Conservation (phyloP, 306 rosid genomes). For the Prunus padus region DNA sequence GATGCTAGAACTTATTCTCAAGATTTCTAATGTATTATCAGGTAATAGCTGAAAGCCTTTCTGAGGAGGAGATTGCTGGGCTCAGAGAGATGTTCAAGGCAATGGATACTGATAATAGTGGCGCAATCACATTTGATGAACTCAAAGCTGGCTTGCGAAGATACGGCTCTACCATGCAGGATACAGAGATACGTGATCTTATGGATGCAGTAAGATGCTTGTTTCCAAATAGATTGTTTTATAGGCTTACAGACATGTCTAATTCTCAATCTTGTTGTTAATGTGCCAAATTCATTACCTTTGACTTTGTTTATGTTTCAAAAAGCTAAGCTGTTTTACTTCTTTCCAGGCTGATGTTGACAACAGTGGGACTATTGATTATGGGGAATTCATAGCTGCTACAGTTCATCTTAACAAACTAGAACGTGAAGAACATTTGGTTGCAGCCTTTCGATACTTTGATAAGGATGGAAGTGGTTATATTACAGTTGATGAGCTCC, state of each 20-base stretch:
- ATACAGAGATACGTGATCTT: slow-evolving; percentile 88
- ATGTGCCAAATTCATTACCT: neutral
- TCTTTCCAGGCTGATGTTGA: slow-evolving; percentile 90
- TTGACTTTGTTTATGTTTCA: slow-evolving; percentile 14
- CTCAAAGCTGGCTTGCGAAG: slow-evolving; percentile 94
- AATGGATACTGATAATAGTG: slow-evolving; percentile 96
- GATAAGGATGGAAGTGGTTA: slow-evolving; percentile 95
- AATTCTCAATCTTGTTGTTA: neutral
- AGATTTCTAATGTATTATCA: slow-evolving; percentile 29
- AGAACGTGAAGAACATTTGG: slow-evolving; percentile 92
- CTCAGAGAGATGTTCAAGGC: slow-evolving; percentile 84
- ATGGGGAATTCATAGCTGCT: slow-evolving; percentile 95
- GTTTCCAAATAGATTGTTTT: slow-evolving; percentile 8
- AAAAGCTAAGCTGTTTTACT: slow-evolving; percentile 37
- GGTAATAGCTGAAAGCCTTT: slow-evolving; percentile 97
- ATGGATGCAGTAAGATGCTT: slow-evolving; percentile 79
- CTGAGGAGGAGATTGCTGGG: slow-evolving; percentile 98
- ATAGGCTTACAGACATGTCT: neutral
- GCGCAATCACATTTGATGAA: slow-evolving; percentile 95
- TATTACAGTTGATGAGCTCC: slow-evolving; percentile 95
- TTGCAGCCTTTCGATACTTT: slow-evolving; percentile 90
- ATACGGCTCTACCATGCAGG: slow-evolving; percentile 93
- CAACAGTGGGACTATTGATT: slow-evolving; percentile 93
- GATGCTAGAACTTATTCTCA: slow-evolving; percentile 12
- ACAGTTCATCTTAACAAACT: slow-evolving; percentile 96